These are phyloP conservation scores for Wickerhamiella hasegawae DNA, from an alignment of 805 yeast species.

Conservation along the genomic window DNA sequence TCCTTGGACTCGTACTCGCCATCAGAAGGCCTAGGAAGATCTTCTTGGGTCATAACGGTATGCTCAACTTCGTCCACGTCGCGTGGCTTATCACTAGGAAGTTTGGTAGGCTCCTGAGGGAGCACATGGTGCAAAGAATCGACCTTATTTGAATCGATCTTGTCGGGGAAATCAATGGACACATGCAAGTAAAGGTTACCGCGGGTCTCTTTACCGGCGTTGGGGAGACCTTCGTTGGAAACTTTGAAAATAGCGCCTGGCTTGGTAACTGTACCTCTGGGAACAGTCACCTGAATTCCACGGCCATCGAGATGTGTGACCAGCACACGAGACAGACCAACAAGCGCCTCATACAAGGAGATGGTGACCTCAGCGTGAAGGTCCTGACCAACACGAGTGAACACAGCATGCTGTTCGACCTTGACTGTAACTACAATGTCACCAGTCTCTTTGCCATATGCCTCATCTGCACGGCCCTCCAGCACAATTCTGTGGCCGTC, in stretches of 20 bases:
- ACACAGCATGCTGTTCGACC: constrained; percentile 32
- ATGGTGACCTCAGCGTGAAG: constrained; percentile 43
- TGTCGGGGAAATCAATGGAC: constrained; percentile 12
- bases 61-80: neutral
- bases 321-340: constrained; percentile 56
- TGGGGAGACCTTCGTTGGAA: constrained; percentile 12
- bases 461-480: constrained; percentile 62
- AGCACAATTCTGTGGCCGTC: constrained; percentile 45
- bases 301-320: constrained; percentile 71
- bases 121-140: constrained; percentile 8
- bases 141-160: constrained; percentile 6
- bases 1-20: too few species aligned
- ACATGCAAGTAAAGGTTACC: constrained; percentile 14
- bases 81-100: neutral
- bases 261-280: constrained; percentile 52
- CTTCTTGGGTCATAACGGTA: neutral
- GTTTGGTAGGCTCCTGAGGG: neutral
- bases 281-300: constrained; percentile 43
- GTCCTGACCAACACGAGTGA: constrained; percentile 47
- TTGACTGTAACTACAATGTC: constrained; percentile 52
- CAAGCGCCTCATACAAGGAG: constrained; percentile 64
- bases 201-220: constrained; percentile 3
- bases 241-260: constrained; percentile 12
- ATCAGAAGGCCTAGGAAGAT: too few species aligned
- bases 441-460: constrained; percentile 54